Evolutionary conservation across 148 eudicot genomes (phyloP).

Genomic region (Vaccinium darrowii): DNA sequence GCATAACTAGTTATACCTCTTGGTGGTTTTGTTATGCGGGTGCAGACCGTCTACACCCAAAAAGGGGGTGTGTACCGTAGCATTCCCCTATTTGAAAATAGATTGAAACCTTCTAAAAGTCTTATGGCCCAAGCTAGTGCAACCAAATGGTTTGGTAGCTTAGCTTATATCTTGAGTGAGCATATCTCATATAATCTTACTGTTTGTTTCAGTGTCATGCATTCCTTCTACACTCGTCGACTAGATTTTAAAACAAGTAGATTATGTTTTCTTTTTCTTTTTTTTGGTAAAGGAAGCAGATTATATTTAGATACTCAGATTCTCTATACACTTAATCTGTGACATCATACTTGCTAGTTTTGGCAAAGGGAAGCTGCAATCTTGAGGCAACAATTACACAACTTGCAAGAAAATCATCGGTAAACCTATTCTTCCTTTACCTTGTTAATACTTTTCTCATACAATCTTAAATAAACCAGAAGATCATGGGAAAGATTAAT

Average conservation of each 20-base stretch:
- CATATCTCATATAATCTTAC: not conserved
- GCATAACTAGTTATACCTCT: too few species aligned
- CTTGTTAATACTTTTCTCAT: not conserved
- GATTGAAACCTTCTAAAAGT: not conserved
- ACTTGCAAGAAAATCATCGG: conserved; percentile 76
- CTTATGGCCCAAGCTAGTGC: too few species aligned
- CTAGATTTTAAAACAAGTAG: not conserved
- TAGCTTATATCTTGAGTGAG: not conserved
- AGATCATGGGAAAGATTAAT: not conserved
- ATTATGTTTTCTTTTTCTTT: not conserved
- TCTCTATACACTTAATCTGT: conserved; percentile 12
- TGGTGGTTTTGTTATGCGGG: too few species aligned
- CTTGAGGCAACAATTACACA: conserved; percentile 62
- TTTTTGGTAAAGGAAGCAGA: not conserved
- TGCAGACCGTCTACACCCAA: too few species aligned
- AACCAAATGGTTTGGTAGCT: conserved; percentile 9
- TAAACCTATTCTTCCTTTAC: conserved; percentile 26
- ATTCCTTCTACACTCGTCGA: not conserved
- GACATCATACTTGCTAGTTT: conserved; percentile 50
- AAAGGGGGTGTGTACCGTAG: too few species aligned
- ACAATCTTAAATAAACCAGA: not conserved
- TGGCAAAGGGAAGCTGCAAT: conserved; percentile 85
- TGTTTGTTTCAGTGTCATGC: not conserved
- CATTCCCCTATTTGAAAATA: not conserved
- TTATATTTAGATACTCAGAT: not conserved